phyloP scores from a whole-genome alignment of 1,284 basidiomycete genomes.

The Boletus sp. region DNA sequence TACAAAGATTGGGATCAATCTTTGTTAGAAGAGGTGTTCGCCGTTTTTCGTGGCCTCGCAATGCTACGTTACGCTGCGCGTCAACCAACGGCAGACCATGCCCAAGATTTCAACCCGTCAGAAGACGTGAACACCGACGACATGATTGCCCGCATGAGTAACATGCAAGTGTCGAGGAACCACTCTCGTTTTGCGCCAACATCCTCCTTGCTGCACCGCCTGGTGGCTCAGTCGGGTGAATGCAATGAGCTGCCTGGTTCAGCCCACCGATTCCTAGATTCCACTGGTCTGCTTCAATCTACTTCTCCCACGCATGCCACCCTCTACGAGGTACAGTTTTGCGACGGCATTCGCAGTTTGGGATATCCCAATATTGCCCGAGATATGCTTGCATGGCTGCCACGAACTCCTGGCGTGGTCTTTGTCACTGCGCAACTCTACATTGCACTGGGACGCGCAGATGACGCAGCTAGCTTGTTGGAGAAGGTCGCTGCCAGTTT shows the following conservation, averaged over 20 bases:
- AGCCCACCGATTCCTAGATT: constrained; percentile 66
- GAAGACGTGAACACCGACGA: constrained; percentile 51
- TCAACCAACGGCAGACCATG: constrained; percentile 52
- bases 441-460: constrained; percentile 66
- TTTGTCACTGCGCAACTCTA: constrained; percentile 72
- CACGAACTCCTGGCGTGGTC: constrained; percentile 67
- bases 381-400: constrained; percentile 71
- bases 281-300: constrained; percentile 60
- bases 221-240: constrained; percentile 53
- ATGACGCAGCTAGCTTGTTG: constrained; percentile 69
- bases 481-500: constrained; percentile 76
- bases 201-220: constrained; percentile 68
- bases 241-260: constrained; percentile 47
- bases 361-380: constrained; percentile 62
- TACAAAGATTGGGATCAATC: constrained; percentile 59
- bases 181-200: constrained; percentile 47
- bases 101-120: constrained; percentile 27
- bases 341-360: constrained; percentile 61
- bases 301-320: constrained; percentile 62
- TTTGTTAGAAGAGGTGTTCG: constrained; percentile 68
- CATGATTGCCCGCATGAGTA: constrained; percentile 59
- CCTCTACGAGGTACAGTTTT: constrained; percentile 66
- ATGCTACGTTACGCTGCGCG: constrained; percentile 58
- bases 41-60: constrained; percentile 69
- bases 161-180: constrained; percentile 63